These are phyloP conservation scores for Lasiodiplodia gonubiensis DNA, from an alignment of 2,329 filamentous ascomycete genomes.

Conservation along the genomic window DNA sequence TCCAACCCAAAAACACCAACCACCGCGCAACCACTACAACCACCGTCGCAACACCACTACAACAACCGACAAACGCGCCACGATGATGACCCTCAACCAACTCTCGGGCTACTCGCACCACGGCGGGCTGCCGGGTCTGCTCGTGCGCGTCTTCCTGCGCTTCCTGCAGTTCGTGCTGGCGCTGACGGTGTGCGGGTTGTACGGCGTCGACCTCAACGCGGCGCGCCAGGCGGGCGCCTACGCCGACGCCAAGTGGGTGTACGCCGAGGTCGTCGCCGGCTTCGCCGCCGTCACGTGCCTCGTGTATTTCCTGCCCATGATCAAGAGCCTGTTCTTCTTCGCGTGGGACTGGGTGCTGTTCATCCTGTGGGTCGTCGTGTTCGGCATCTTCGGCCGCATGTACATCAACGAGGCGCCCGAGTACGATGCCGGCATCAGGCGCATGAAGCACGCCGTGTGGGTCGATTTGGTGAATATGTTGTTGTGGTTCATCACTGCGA, in stretches of 20 bases:
- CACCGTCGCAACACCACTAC: neutral
- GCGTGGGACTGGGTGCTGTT: constrained; percentile 63
- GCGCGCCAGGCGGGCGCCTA: constrained; percentile 52
- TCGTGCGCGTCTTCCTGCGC: constrained; percentile 68
- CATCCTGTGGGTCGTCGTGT: constrained; percentile 79
- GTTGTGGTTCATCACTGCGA: constrained; percentile 73
- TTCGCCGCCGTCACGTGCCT: constrained; percentile 69
- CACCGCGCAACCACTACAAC: neutral
- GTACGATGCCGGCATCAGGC: constrained; percentile 66
- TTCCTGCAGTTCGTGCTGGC: constrained; percentile 78
- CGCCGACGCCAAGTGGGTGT: constrained; percentile 54
- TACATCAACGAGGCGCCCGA: constrained; percentile 74
- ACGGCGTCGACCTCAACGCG: constrained; percentile 46
- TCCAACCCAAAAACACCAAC: constrained; percentile 9
- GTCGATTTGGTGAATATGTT: constrained; percentile 76
- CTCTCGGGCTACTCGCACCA: constrained; percentile 9
- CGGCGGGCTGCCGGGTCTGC: constrained; percentile 50
- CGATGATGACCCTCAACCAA: constrained; percentile 23
- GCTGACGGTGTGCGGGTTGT: constrained; percentile 78
- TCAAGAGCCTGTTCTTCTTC: constrained; percentile 57
- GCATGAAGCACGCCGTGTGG: constrained; percentile 90
- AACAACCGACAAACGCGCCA: constrained; percentile 16
- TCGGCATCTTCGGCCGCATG: constrained; percentile 82
- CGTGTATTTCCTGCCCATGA: constrained; percentile 68
- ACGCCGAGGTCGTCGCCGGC: constrained; percentile 72